A percentile compares a stretch with the other conserved stretches of the same genome.
These are phyloP conservation scores for Ascochyta viciae-villosae DNA, from an alignment of 2,329 filamentous ascomycete species.

Conservation along the genomic window DNA sequence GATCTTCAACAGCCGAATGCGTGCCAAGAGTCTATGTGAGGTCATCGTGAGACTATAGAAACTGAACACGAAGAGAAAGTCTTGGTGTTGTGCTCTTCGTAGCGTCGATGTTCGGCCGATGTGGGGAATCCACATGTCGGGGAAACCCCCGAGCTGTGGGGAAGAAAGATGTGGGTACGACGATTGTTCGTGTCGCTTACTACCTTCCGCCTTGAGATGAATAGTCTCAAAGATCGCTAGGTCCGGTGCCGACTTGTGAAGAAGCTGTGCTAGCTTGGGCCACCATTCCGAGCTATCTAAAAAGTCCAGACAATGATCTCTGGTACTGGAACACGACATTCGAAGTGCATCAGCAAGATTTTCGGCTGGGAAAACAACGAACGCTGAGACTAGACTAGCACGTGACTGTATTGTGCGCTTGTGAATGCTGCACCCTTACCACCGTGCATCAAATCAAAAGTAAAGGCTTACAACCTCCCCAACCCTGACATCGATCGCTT, in stretches of 20 bases:
- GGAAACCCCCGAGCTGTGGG: conserved; percentile 4
- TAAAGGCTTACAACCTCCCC: no score
- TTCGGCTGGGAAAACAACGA: background rate
- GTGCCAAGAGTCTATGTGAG: conserved; percentile 4
- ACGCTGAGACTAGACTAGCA: background rate
- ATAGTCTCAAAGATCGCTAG: background rate
- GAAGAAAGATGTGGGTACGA: background rate
- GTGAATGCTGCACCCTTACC: no score
- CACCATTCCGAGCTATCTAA: background rate
- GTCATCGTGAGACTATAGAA: conserved; percentile 1
- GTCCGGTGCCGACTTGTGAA: background rate
- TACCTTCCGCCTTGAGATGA: background rate
- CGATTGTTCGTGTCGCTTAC: background rate
- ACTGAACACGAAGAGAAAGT: background rate
- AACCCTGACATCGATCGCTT: no score
- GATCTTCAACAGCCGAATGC: background rate
- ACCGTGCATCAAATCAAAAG: no score
- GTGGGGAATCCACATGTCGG: conserved; percentile 8
- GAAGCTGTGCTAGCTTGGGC: background rate
- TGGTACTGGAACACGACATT: no score
- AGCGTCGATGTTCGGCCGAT: conserved; percentile 3
- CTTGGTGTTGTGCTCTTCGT: background rate
- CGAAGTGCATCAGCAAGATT: background rate
- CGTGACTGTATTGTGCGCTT: no score
- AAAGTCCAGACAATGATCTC: background rate